Base-by-base conservation (phyloP, 2,329 filamentous ascomycete genomes). In the Trichoderma afroharzianum region DNA sequence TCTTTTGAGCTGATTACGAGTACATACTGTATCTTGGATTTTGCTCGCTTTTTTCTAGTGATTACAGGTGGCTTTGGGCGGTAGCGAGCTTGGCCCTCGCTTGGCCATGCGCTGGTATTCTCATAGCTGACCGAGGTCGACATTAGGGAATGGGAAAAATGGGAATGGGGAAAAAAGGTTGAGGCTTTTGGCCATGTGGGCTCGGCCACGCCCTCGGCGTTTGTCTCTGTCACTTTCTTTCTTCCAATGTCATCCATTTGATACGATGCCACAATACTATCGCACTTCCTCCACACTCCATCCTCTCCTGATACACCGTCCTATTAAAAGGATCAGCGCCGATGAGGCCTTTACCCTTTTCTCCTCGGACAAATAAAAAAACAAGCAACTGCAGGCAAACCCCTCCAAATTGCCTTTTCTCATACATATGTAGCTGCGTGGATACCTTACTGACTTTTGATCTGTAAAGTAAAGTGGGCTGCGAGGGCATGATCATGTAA, bases 261-360 rank as follows among this genome's bases (percentile, higher is more conserved):
- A 18, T 59, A 59, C 30, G 28, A 32, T 59, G 18, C 9, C 28
- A 32, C 30, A 32, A 33, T 59, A n/a, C n/a, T n/a, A 14, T 21
- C 9, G 28, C 18, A 32, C 18, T 21, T 58, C 12, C 21, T 43
- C 24, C 55, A 50, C 30, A 32, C 55, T 61, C n/a, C 55, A 30
- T 59, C 55, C 36, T 63, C 59, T 63, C 33, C 28, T 62, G 53
- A 61, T 61, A 61, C 66, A 68, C 36, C 6, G n/a, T 28, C 24
- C 18, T 36, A 57, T 33, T 18, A 15, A 36, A 61, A 7, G 66
- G 55, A 61, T 68, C 66, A 47, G 36, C 57, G 26, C 66, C 30
- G 66, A 68, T 47, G 55, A 58, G 66, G 55, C 36, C 21, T 47
- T 68, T 68, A 33, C 43, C 55, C 39, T 68, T 68, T 68, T 47